Percentiles rank a stretch among this genome's conserved stretches.
Conservation (phyloP, 2,329 filamentous ascomycete species). For the Phoma sp. region DNA sequence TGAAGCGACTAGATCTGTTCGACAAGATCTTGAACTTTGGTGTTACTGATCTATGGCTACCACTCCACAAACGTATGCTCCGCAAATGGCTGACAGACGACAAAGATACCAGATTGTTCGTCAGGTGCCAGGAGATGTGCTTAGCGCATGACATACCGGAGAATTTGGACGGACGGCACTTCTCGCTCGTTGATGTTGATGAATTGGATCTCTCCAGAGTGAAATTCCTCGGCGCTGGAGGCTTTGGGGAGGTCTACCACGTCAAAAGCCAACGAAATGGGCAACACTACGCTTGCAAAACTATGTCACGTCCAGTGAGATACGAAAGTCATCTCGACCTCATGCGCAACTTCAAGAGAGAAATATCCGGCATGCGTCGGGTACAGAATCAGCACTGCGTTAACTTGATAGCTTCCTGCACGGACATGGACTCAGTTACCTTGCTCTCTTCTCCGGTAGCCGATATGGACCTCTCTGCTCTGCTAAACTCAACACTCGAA, state of each 20-base stretch:
- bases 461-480: slow-evolving; percentile 25
- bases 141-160: not conserved
- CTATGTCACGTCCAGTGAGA: not conserved
- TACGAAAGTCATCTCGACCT: not conserved
- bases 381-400: slow-evolving; percentile 24
- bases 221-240: slow-evolving; percentile 1
- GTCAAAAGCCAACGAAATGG: not conserved
- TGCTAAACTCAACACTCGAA: slow-evolving; percentile 12
- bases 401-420: slow-evolving; percentile 21
- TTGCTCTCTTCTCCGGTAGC: slow-evolving; percentile 22
- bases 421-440: slow-evolving; percentile 20
- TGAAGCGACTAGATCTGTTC: not conserved
- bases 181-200: not conserved
- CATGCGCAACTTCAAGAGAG: slow-evolving; percentile 22
- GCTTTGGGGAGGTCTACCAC: slow-evolving; percentile 2
- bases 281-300: slow-evolving; percentile 3
- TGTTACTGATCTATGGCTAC: slow-evolving; percentile 6
- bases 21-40: not conserved
- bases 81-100: not conserved
- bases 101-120: not conserved
- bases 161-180: not conserved
- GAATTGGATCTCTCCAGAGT: not conserved
- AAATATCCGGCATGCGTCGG: slow-evolving; percentile 25
- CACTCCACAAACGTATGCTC: not conserved
- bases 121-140: not conserved